Conservation (phyloP, 2,329 filamentous ascomycete genomes). For the Nannizziopsis arthrosporioides region DNA sequence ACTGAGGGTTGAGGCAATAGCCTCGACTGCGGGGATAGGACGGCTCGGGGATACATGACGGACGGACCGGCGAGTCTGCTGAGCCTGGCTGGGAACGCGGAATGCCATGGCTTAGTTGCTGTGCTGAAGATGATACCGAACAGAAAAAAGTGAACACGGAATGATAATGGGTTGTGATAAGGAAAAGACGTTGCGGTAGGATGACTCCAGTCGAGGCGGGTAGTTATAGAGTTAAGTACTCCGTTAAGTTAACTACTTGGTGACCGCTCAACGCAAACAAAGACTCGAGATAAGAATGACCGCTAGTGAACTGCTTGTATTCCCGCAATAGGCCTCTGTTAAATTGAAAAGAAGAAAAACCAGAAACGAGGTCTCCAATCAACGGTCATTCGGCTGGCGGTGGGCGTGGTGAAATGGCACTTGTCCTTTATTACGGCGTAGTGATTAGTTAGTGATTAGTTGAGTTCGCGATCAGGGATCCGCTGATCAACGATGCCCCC, state of each 20-base stretch:
- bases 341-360: too few relatives aligned
- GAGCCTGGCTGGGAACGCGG: slow-evolving; percentile 14
- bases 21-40: slow-evolving; percentile 16
- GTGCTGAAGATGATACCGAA: neutral
- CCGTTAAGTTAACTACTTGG: too few relatives aligned
- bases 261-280: too few relatives aligned
- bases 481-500: slow-evolving; percentile 4
- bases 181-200: neutral
- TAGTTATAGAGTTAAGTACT: too few relatives aligned
- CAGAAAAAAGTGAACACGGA: neutral
- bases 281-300: too few relatives aligned
- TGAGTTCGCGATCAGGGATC: slow-evolving; percentile 1
- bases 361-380: too few relatives aligned
- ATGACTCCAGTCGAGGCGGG: neutral
- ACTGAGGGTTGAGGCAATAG: slow-evolving; percentile 22
- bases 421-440: neutral
- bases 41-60: slow-evolving; percentile 5
- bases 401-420: too few relatives aligned
- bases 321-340: too few relatives aligned
- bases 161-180: neutral
- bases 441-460: neutral
- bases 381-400: too few relatives aligned
- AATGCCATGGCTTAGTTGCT: slow-evolving; percentile 10
- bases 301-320: too few relatives aligned
- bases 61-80: slow-evolving; percentile 8